Evolutionary conservation across 495 filamentous ascomycete genomes (phyloP).

Genomic region (Hypoxylon fragiforme): DNA sequence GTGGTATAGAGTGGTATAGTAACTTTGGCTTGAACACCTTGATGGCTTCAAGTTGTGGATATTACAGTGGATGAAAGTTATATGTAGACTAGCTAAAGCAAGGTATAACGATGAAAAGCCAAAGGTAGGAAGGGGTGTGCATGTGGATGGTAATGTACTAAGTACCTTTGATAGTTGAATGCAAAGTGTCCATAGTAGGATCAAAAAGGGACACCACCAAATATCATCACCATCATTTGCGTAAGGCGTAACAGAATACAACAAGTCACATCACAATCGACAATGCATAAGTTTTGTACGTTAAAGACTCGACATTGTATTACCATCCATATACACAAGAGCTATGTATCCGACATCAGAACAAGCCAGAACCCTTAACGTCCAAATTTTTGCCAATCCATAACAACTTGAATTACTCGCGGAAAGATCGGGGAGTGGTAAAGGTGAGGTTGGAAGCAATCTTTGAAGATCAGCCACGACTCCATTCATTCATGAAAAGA

Average conservation of each 20-base stretch:
- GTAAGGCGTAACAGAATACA: too few relatives aligned
- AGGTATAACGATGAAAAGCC: too few relatives aligned
- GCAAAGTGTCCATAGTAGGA: too few relatives aligned
- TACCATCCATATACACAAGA: constrained; percentile 39
- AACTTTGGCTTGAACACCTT: neutral
- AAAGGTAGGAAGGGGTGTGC: too few relatives aligned
- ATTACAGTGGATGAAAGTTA: too few relatives aligned
- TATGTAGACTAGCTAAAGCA: too few relatives aligned
- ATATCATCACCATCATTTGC: too few relatives aligned
- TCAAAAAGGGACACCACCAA: too few relatives aligned
- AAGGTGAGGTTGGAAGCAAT: too few relatives aligned
- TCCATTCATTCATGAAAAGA: too few relatives aligned
- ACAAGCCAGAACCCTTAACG: constrained; percentile 38
- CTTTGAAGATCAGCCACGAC: constrained; percentile 35
- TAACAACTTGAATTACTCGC: constrained; percentile 30
- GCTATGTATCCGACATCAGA: constrained; percentile 34
- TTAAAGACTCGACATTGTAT: constrained; percentile 34
- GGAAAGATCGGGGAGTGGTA: constrained; percentile 14
- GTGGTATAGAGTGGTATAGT: neutral
- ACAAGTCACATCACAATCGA: neutral
- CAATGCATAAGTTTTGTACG: constrained; percentile 4
- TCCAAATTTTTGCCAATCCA: constrained; percentile 33
- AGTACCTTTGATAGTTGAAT: too few relatives aligned
- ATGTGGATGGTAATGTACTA: too few relatives aligned
- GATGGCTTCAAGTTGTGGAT: neutral